phyloP scores from a whole-genome alignment of 1,284 basidiomycete species.

The Cutaneotrichosporon cyanovorans region DNA sequence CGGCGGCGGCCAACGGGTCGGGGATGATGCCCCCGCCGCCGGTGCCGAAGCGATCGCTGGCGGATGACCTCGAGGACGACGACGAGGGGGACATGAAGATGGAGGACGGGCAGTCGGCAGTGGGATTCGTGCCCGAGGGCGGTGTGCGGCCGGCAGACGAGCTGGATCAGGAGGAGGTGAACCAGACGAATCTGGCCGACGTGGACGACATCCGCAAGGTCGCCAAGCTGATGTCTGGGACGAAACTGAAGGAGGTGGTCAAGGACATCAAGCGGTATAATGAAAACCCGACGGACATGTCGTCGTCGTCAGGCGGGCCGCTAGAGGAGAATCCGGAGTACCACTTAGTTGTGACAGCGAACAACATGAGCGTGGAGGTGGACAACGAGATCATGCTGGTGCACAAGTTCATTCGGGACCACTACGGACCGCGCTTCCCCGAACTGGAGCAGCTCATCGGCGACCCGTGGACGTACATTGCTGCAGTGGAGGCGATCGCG shows the following conservation, averaged over 20 bases:
- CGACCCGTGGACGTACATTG: constrained; percentile 87
- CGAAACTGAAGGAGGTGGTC: constrained; percentile 75
- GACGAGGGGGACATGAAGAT: constrained; percentile 31
- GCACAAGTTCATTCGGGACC: constrained; percentile 99
- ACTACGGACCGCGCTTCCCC: constrained; percentile 92
- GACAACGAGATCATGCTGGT: constrained; percentile 97
- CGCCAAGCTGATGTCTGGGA: constrained; percentile 79
- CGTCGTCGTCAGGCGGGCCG: constrained; percentile 55
- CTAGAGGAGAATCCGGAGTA: constrained; percentile 94
- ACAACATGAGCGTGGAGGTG: constrained; percentile 95
- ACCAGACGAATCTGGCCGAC: constrained; percentile 75
- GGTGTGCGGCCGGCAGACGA: constrained; percentile 89
- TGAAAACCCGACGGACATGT: constrained; percentile 64
- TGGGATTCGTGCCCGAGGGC: constrained; percentile 71
- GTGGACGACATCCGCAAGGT: constrained; percentile 79
- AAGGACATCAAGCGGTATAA: constrained; percentile 88
- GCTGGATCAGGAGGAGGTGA: constrained; percentile 83
- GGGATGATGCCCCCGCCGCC: constrained; percentile 11
- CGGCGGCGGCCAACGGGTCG: constrained; percentile 15
- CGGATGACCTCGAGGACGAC: constrained; percentile 14
- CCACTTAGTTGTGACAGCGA: constrained; percentile 89
- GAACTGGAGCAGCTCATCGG: constrained; percentile 91
- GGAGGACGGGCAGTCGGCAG: constrained; percentile 33
- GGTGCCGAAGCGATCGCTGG: constrained; percentile 13
- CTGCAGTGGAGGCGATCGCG: constrained; percentile 77